phyloP scores from a whole-genome alignment of 2,329 filamentous ascomycete genomes.

The Xylariaceae sp. region DNA sequence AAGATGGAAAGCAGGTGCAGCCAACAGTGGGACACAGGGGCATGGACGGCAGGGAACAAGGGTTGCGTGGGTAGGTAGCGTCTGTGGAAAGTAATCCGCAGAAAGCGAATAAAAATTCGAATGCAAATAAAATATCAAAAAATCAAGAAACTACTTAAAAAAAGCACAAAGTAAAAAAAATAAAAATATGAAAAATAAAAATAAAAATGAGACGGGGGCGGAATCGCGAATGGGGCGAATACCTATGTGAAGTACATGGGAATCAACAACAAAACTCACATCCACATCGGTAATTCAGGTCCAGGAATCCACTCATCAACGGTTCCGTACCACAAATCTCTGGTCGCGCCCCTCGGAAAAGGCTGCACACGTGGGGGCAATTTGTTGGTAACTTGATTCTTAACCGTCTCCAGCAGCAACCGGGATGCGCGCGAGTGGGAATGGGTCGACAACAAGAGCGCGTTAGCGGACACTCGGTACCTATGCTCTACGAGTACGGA shows the following conservation, averaged over 20 bases:
- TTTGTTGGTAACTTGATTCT: slow-evolving; percentile 19
- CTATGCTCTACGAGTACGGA: too few species aligned
- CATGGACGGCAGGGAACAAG: not conserved
- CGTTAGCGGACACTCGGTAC: slow-evolving; percentile 5
- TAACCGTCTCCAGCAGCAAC: slow-evolving; percentile 19
- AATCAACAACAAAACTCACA: slow-evolving; percentile 23
- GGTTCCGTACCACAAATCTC: slow-evolving; percentile 23
- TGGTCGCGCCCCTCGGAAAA: slow-evolving; percentile 22
- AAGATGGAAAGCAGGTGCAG: slow-evolving; percentile 9
- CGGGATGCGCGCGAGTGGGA: slow-evolving; percentile 13
- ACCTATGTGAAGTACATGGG: slow-evolving; percentile 2
- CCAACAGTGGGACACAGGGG: slow-evolving; percentile 2
- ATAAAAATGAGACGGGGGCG: slow-evolving; percentile 1
- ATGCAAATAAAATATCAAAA: slow-evolving; percentile 4
- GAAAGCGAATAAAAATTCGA: not conserved
- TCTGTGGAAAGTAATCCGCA: not conserved
- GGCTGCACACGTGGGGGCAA: slow-evolving; percentile 25
- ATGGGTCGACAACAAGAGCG: slow-evolving; percentile 13
- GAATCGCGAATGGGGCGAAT: slow-evolving; percentile 9
- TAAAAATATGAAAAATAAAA: slow-evolving; percentile 5
- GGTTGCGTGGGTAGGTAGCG: not conserved
- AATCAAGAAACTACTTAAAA: slow-evolving; percentile 3
- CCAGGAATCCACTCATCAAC: slow-evolving; percentile 22
- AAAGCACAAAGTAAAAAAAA: slow-evolving; percentile 1
- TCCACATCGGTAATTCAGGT: slow-evolving; percentile 5